These are phyloP conservation scores for Chaetomium globosum DNA, from an alignment of 2,329 filamentous ascomycete species.

Conservation along the genomic window DNA sequence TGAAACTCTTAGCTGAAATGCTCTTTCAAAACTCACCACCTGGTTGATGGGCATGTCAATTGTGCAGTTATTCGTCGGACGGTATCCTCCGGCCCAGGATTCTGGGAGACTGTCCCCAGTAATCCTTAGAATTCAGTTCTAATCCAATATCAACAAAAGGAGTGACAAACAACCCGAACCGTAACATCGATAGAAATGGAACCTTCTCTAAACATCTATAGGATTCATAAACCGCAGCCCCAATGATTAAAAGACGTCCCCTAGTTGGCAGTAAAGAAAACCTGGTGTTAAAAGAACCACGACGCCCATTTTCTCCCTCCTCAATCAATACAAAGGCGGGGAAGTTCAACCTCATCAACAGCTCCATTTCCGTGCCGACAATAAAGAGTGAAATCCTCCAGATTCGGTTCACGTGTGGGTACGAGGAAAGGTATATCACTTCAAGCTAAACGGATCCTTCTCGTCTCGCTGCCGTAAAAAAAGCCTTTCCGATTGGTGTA, in stretches of 20 bases:
- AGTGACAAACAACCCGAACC: not conserved
- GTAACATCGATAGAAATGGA: not conserved
- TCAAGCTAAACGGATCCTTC: slow-evolving; percentile 28
- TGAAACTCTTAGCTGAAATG: not conserved
- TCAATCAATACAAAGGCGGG: not conserved
- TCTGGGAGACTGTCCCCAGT: not conserved
- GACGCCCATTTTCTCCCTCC: not conserved
- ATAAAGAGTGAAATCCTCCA: not conserved
- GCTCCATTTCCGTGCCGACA: not conserved
- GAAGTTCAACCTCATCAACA: not conserved
- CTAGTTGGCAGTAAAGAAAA: not conserved
- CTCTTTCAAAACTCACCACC: not conserved
- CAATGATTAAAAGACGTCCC: not conserved
- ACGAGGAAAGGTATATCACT: not conserved
- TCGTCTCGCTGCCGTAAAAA: slow-evolving; percentile 36
- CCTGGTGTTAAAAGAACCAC: not conserved
- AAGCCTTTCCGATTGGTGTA: slow-evolving; percentile 35
- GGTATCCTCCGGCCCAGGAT: not conserved
- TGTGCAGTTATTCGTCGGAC: not conserved
- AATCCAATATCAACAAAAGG: not conserved
- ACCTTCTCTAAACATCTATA: not conserved
- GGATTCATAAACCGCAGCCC: not conserved
- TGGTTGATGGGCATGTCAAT: not conserved
- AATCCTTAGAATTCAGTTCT: not conserved
- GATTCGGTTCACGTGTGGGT: not conserved